These are phyloP conservation scores for Cystobasidiaceae sp. DNA, from an alignment of 1,284 basidiomycete species.

Conservation along the genomic window DNA sequence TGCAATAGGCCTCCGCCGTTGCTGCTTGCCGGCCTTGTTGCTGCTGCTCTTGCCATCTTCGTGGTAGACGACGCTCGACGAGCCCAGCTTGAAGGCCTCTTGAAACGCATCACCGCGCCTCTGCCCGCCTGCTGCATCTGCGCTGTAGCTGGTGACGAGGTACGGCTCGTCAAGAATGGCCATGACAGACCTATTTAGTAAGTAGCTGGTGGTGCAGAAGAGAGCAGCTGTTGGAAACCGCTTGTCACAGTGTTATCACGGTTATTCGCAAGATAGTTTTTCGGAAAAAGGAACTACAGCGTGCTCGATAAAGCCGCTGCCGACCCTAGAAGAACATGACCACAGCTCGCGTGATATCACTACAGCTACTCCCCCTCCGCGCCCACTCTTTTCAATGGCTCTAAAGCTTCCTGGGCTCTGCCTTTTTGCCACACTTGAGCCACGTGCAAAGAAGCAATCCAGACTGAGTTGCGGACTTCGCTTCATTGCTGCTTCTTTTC, in stretches of 20 bases:
- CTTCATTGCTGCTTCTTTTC: not conserved
- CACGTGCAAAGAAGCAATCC: too few species aligned
- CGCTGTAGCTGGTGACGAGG: conserved; percentile 19
- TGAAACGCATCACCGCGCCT: not conserved
- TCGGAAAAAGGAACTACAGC: too few species aligned
- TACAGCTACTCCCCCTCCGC: too few species aligned
- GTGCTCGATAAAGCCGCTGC: conserved; percentile 69
- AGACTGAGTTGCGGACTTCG: too few species aligned
- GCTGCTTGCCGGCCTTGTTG: conserved; percentile 3
- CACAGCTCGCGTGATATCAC: conserved; percentile 59
- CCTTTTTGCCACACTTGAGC: too few species aligned
- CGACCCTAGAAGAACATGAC: conserved; percentile 52
- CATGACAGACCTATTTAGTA: conserved; percentile 46
- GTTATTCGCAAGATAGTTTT: too few species aligned
- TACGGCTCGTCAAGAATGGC: conserved; percentile 22
- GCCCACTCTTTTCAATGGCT: too few species aligned
- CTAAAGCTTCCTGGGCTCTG: too few species aligned
- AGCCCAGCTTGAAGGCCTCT: conserved; percentile 46
- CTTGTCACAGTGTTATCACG: too few species aligned
- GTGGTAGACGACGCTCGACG: conserved; percentile 49
- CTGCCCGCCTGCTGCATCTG: conserved; percentile 42
- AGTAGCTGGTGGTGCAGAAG: too few species aligned
- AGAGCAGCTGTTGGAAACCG: too few species aligned
- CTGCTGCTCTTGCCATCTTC: conserved; percentile 8
- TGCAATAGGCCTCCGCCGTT: conserved; percentile 11